Conservation (phyloP, 345 rosid species). For the Capsella bursapastoris region DNA sequence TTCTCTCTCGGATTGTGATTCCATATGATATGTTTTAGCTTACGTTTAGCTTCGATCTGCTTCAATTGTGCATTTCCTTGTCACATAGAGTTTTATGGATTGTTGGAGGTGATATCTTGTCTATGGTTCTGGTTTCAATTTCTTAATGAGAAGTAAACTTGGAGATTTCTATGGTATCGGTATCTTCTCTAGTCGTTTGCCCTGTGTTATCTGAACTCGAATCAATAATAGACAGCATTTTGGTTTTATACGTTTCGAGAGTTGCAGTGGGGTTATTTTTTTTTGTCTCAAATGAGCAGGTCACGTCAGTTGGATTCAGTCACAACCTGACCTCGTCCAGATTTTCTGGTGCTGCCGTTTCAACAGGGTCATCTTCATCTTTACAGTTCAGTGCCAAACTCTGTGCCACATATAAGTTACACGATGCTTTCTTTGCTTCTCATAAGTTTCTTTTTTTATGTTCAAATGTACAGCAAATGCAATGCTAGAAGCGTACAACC, state of each 20-base stretch:
- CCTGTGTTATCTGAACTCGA: neutral
- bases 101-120: neutral
- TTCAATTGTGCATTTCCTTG: neutral
- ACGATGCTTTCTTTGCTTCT: neutral
- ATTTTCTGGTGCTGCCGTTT: conserved; percentile 55
- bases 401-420: neutral
- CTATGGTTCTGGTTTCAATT: neutral
- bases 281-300: conserved; percentile 41
- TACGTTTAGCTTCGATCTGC: conserved; percentile 12
- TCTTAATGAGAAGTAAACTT: neutral
- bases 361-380: conserved; percentile 49
- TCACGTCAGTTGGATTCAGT: conserved; percentile 46
- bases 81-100: neutral
- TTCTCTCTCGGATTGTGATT: neutral
- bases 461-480: conserved; percentile 50
- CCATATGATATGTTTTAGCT: neutral
- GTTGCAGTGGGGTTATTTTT: neutral
- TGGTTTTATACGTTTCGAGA: neutral
- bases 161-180: neutral
- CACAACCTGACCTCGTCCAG: conserved; percentile 46
- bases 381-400: conserved; percentile 63
- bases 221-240: conserved; percentile 5
- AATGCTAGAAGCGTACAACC: conserved; percentile 52
- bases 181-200: conserved; percentile 14
- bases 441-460: neutral